phyloP scores from a whole-genome alignment of 148 eudicot species.

The Diospyros kaki region DNA sequence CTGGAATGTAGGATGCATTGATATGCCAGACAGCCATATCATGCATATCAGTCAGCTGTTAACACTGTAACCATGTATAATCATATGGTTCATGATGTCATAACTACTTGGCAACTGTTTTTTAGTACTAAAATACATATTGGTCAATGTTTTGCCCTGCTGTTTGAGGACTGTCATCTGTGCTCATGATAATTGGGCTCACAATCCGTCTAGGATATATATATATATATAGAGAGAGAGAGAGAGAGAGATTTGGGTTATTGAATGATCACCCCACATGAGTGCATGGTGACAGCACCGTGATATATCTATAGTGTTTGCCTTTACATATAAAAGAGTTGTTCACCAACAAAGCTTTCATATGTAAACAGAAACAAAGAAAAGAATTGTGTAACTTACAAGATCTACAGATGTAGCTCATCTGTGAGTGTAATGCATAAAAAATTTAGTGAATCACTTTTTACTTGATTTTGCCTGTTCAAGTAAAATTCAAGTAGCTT shows the following conservation, averaged over 20 bases:
- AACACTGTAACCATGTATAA: not conserved
- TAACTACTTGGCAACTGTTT: not conserved
- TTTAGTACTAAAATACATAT: not conserved
- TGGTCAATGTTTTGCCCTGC: too few species aligned
- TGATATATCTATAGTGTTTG: too few species aligned
- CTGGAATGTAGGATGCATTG: not conserved
- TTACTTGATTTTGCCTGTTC: not conserved
- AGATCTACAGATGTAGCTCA: not conserved
- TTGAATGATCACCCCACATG: too few species aligned
- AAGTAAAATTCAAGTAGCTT: not conserved
- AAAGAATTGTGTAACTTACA: too few species aligned
- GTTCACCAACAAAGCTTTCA: not conserved
- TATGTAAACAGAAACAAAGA: not conserved
- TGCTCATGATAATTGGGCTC: too few species aligned
- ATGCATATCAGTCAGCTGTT: constrained; percentile 4
- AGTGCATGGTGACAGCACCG: too few species aligned
- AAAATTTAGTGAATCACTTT: not conserved
- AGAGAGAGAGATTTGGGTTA: too few species aligned
- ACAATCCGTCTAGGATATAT: too few species aligned
- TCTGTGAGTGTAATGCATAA: not conserved
- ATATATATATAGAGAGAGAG: too few species aligned
- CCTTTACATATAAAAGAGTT: not conserved
- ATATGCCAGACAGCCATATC: not conserved
- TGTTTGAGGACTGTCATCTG: too few species aligned
- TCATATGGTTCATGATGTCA: not conserved